Base-by-base conservation (phyloP, 306 rosid genomes). In the Vicia sativa region DNA sequence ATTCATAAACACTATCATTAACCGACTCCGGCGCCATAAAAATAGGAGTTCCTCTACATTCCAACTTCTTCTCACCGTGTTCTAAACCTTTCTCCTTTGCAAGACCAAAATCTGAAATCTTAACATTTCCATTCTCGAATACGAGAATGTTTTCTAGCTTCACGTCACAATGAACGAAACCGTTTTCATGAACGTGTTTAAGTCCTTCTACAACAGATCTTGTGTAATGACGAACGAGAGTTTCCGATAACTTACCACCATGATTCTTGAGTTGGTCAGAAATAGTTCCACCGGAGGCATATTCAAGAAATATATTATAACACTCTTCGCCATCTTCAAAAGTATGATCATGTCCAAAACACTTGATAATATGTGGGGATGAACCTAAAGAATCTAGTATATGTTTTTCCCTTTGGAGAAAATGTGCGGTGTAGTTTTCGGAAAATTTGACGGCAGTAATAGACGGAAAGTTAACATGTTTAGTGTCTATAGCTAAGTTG, bases 91-190 rank as follows among this genome's bases (percentile, higher is more conserved):
- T 35, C 28, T 65, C 74, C 75, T 82, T 89, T 0, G 96, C 86
- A 0, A 92, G 83, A 13, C 98, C 98, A n/a, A 92, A 92, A 57
- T 92, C 96, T 0, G 96, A 90, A 3, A 92, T 82, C 62, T 92
- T 92, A 16, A 78, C 80, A 0, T 34, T 74, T 1, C 78, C 95
- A 35, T 79, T 44, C 5, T 38, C 82, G 35, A 92, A 92, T 11
- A 92, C 70, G 1, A 89, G 92, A 7, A 92, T 74, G 62, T 92
- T 89, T 11, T 78, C 74, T 3, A 87, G 92, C 86, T 92, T 92
- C 13, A 92, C 25, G 9, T 92, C 98, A 62, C 98, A 89, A 85
- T 89, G 98, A 39, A 92, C 95, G 13, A 84, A 87, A 5, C 95
- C 96, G 1, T 75, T 77, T 0, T 71, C 46, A 66, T 92, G 98